Evolutionary conservation across 169 alveolate genomes (phyloP).

Genomic region (Babesia bovis): DNA sequence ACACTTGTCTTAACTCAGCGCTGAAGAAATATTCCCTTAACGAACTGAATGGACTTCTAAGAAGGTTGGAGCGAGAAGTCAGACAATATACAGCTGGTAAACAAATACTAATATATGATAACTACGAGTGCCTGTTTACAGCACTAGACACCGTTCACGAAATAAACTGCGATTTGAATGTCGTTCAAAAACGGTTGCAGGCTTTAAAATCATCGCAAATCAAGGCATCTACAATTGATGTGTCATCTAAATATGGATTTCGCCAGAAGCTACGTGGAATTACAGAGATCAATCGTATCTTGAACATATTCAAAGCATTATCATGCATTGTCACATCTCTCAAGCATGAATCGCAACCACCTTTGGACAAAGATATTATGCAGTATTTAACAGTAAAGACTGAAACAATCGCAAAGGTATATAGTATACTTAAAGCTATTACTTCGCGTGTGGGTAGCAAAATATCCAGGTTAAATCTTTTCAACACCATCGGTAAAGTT

Average conservation of each 20-base stretch:
- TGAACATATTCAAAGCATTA: constrained; percentile 41
- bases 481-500: constrained; percentile 4
- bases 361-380: background rate
- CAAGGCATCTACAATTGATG: constrained; percentile 56
- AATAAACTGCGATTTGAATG: constrained; percentile 45
- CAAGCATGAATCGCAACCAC: background rate
- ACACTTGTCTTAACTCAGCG: constrained; percentile 30
- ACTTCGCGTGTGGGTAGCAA: constrained; percentile 8
- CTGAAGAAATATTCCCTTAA: constrained; percentile 50
- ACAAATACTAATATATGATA: constrained; percentile 59
- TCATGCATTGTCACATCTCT: constrained; percentile 23
- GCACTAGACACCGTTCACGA: constrained; percentile 63
- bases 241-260: constrained; percentile 59
- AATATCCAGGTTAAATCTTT: constrained; percentile 3
- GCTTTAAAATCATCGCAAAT: constrained; percentile 58
- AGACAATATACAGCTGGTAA: constrained; percentile 68
- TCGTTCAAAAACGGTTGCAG: constrained; percentile 36
- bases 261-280: constrained; percentile 48
- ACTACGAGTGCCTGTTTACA: constrained; percentile 68
- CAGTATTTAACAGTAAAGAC: background rate
- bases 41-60: constrained; percentile 46
- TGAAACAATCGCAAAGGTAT: constrained; percentile 1
- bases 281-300: constrained; percentile 37
- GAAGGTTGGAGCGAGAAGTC: constrained; percentile 60
- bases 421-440: constrained; percentile 3